Base-by-base conservation (phyloP, 2,329 filamentous ascomycete species). In the Colletotrichum limetticola region DNA sequence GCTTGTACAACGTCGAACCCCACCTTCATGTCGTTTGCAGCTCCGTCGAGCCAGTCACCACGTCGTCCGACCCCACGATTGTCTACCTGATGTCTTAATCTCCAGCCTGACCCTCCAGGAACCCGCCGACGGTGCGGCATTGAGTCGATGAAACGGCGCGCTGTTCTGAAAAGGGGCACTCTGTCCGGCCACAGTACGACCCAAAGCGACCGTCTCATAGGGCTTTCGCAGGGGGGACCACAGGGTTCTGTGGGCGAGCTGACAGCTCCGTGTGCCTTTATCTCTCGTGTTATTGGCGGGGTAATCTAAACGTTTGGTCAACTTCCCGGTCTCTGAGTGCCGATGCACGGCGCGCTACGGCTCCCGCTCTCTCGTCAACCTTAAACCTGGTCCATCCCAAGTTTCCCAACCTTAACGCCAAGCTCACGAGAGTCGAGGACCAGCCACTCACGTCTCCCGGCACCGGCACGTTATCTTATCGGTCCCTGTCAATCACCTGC, bases 381-480 rank as follows among this genome's bases (percentile, higher is more conserved):
- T 49, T 49, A 49, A 49, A 19, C 42, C 42, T 49, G 42, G 42
- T 49, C 42, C 19, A 8, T 49, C 42, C 19, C 42, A 49, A 49
- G 4, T 22, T 49, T 24, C 11, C 42, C 55, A 59, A 60, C 55
- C 42, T 37, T 37, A 53, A 65, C 19, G 66, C 60, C 66, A 64
- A 72, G 46, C 35, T 55, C 26, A 12, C 42, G 42, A 16, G 14
- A 42, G 37, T 42, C 37, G 37, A 42, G 37, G 3, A 56, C 46
- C 70, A 72, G 61, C 70, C 70, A 72, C 70, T 72, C 66, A 72
- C 26, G 52, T 70, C 66, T 61, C 46, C 56, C 60, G 52, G 63
- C 53, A 67, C 16, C 68, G 49, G 62, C 71, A 74, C 71, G 71
- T 74, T 74, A 74, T 74, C 71, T 74, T 74, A 72, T 74, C 62